Evolutionary conservation across 306 rosid species (phyloP).

Genomic region (Styphnolobium japonicum): DNA sequence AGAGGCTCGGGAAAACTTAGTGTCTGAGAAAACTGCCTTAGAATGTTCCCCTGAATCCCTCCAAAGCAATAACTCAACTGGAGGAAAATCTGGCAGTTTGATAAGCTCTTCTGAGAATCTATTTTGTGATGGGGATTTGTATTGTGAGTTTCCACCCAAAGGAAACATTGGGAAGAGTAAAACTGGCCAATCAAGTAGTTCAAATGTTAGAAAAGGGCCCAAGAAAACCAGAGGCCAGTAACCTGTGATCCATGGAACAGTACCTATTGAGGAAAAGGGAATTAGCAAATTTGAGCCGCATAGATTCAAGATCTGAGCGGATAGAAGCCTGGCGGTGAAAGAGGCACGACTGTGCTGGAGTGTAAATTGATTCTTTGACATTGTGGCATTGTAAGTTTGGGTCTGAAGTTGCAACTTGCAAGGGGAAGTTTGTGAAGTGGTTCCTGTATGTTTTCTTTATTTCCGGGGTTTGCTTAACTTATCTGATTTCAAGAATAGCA

Average conservation of each 20-base stretch:
- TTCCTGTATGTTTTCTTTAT: conserved; percentile 22
- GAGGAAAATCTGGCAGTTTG: conserved; percentile 36
- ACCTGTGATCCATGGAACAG: conserved; percentile 25
- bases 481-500: conserved; percentile 33
- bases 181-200: conserved; percentile 41
- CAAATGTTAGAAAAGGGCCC: conserved; percentile 41
- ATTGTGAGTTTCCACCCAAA: conserved; percentile 41
- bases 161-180: conserved; percentile 39
- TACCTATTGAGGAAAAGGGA: conserved; percentile 46
- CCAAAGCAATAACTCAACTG: conserved; percentile 21
- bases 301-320: conserved; percentile 51
- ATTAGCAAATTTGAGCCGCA: conserved; percentile 51
- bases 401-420: conserved; percentile 26
- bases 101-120: conserved; percentile 40
- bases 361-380: conserved; percentile 40
- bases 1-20: conserved; percentile 35
- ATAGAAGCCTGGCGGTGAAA: conserved; percentile 70
- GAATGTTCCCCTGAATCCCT: conserved; percentile 29
- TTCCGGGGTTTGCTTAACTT: conserved; percentile 37
- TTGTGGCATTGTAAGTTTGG: conserved; percentile 35
- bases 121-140: conserved; percentile 24
- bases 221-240: conserved; percentile 39
- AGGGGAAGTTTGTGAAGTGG: conserved; percentile 43
- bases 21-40: conserved; percentile 30
- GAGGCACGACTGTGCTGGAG: neutral